Evolutionary conservation across 2,329 filamentous ascomycete species (phyloP), one percentile per base, ranked within the genome.

Genomic region (Cladosporium sp.): DNA sequence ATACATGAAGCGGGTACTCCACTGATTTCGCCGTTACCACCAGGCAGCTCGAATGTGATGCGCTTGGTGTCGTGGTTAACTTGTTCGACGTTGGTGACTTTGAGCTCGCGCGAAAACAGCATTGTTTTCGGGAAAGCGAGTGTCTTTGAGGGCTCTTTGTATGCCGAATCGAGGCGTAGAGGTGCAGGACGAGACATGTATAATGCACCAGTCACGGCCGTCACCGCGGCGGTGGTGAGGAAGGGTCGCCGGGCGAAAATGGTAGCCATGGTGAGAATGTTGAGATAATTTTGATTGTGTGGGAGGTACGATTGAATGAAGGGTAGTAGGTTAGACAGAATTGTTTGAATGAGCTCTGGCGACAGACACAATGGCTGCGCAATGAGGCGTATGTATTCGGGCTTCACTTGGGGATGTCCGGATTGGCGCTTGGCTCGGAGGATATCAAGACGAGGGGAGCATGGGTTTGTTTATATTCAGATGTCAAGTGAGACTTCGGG

Each of bases 41-140:
- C 61, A 9, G 62, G 62, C 3, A 66, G 56, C 7, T 53, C 38
- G 42, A 66, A 65, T 8, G 60, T 65, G 42, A 66, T 62, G 15
- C 55, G 49, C 48, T 62, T 66, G 4, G 62, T 64, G 40, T 66
- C 62, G 48, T 65, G 62, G 50, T 64, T 66, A 46, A 65, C 53
- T 51, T 66, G 62, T 47, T 65, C 62, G 16, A 58, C 56, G 15
- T 53, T 53, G 15, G 53, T 57, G 27, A 65, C 62, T 18, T 58
- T 64, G 15, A 66, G 45, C 22, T 59, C 51, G 39, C 59, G 57
- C 29, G 60, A 57, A 53, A 64, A 65, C n/a, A 64, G 58, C 62
- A 66, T 65, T 11, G 54, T 59, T 27, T 49, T 59, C 6, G 63
- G 63, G 32, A 65, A 61, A 18, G 58, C 52, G 29, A 65, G 52